Base-by-base conservation (phyloP, 345 rosid genomes). In the Camelina sativa region DNA sequence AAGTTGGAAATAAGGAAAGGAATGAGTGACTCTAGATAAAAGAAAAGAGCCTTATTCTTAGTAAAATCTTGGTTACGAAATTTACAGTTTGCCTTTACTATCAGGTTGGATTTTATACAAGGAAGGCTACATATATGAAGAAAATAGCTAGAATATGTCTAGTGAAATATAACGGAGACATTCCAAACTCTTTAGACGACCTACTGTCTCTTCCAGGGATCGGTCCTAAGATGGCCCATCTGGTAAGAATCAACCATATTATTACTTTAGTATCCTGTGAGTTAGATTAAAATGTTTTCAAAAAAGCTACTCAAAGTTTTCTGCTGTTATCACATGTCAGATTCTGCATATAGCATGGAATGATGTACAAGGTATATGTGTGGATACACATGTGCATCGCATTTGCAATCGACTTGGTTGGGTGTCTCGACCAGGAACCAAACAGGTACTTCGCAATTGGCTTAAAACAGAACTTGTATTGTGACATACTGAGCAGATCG, bases 391-490 rank as follows among this genome's bases (percentile, higher is more conserved):
- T 64, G 97, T 92, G 44, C 99, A 95, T 68, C 92, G 97, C 62
- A 95, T 92, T 50, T 83, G 96, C 81, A 95, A 95, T 77, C 88
- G 99, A 69, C 97, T 95, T 51, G 97, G 97, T 56, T 95, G 99
- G 99, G 99, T 95, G 48, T 84, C 87, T 62, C 82, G 84, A 66
- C 77, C 69, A 57, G 93, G 90, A 82, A 84, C 87, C 69, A 87
- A 88, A 65, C 88, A 84, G 90, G 96, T 89, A 79, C 56, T 55
- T 16, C 28, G 20, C 4, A 65, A 25, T 11, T 47, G 23, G 57
- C 13, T 15, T 63, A 25, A n/a, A 28, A 11, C 37, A 60, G 17
- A 8, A 22, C 4, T 19, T 20, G n/a, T 22, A 6, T 56, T 40
- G 30, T 71, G 54, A 28, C 0, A 25, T 13, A 53, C 7, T 6